Conservation (phyloP, 345 rosid genomes). For the Eucalyptus tenuipes region DNA sequence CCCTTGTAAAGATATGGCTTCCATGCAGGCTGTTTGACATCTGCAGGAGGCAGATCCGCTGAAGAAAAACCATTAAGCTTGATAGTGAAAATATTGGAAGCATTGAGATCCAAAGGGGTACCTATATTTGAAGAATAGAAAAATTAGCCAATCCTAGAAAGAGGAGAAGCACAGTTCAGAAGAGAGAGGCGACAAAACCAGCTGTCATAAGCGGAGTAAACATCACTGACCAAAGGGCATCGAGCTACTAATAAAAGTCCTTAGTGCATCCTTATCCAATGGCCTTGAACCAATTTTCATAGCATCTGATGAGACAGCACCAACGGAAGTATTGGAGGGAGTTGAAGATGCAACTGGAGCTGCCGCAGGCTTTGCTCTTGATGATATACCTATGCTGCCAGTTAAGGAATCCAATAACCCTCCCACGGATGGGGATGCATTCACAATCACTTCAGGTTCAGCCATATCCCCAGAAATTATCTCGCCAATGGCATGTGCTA, state of each 20-base stretch:
- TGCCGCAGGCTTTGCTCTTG: constrained; percentile 78
- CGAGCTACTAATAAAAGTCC: constrained; percentile 61
- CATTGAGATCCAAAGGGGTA: constrained; percentile 82
- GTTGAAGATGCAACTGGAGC: constrained; percentile 66
- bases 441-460: constrained; percentile 84
- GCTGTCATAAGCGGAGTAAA: not conserved
- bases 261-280: constrained; percentile 72
- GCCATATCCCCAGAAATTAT: constrained; percentile 59
- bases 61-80: constrained; percentile 76
- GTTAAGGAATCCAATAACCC: constrained; percentile 94
- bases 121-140: constrained; percentile 29
- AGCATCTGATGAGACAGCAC: constrained; percentile 52
- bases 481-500: constrained; percentile 80
- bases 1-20: constrained; percentile 92
- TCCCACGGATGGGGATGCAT: constrained; percentile 67
- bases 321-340: constrained; percentile 39
- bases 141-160: not conserved
- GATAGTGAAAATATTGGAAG: constrained; percentile 47
- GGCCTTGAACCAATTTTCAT: constrained; percentile 69
- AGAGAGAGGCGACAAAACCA: not conserved
- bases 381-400: constrained; percentile 83
- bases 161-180: constrained; percentile 50
- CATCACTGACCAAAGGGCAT: constrained; percentile 90
- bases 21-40: constrained; percentile 93
- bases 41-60: constrained; percentile 67